Conservation (phyloP, 495 filamentous ascomycete genomes). For the Hamigera avellanea region DNA sequence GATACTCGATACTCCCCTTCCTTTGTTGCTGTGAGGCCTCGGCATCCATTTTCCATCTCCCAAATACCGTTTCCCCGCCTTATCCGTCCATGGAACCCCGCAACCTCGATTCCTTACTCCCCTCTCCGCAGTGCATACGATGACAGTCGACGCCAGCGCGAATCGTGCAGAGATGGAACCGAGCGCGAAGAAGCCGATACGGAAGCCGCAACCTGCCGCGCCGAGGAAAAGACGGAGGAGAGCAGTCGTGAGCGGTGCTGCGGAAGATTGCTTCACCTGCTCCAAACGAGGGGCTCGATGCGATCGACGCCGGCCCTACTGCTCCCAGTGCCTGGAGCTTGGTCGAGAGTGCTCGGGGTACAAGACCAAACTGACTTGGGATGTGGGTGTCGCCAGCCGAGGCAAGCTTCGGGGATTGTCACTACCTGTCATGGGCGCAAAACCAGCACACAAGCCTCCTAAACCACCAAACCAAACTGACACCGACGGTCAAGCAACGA, state of each 20-base stretch:
- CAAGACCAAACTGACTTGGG: conserved; percentile 96
- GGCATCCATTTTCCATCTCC: not conserved
- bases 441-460: conserved; percentile 8
- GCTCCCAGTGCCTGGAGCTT: conserved; percentile 83
- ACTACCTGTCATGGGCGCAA: conserved; percentile 53
- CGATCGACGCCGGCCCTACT: conserved; percentile 89
- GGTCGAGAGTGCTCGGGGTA: conserved; percentile 94
- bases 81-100: conserved; percentile 13
- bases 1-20: not conserved
- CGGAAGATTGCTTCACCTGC: conserved; percentile 95
- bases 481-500: conserved; percentile 7
- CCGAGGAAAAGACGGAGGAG: conserved; percentile 76
- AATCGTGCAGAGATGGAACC: conserved; percentile 10
- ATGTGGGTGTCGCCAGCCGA: conserved; percentile 89
- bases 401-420: conserved; percentile 88
- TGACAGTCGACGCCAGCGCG: conserved; percentile 3
- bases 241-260: conserved; percentile 78
- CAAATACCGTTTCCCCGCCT: conserved; percentile 1
- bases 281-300: conserved; percentile 71
- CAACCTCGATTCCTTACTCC: conserved; percentile 6
- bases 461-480: conserved; percentile 8
- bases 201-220: conserved; percentile 12
- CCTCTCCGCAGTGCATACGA: conserved; percentile 3
- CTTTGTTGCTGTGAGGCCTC: not conserved
- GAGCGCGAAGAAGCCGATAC: conserved; percentile 11